Evolutionary conservation across 805 yeast genomes (phyloP), one percentile per base, ranked within the genome.

Genomic region (Ogataea neopini): DNA sequence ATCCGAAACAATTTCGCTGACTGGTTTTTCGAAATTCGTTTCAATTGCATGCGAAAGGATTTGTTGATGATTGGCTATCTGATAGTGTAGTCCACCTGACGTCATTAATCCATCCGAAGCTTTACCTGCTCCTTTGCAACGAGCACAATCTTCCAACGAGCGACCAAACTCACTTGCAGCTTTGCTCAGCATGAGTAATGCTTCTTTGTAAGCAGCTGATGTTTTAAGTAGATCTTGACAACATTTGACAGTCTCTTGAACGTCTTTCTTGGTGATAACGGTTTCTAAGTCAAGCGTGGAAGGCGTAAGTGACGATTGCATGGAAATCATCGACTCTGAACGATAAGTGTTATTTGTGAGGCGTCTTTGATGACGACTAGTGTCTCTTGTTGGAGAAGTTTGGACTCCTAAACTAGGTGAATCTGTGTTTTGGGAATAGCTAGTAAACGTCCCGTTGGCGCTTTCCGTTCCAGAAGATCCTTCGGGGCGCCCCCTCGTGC

Each of bases 51-150:
- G 70, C 13, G 88, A 76, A 54, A 89, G 71, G 11, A 89, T 79
- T 51, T 82, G 83, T 51, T 86, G 85, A 61, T 88, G 94, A 61
- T 87, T 88, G 0, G 92, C 82, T 15, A 87, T 76, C 36, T 89
- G 71, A 59, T 79, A 82, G 56, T 87, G 91, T 45, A 89, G 69
- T 0, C 96, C 96, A 35, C 89, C 84, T 2, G 91, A 86, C 41
- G 81, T 76, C 55, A 81, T 67, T 13, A 88, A 63, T 7, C 88
- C 88, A 53, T 84, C 85, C 2, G 83, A 76, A 1, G 80, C 72
- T 19, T 66, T 65, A 13, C 80, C 82, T 15, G 83, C 76, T 11
- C 88, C 88, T 60, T 81, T 81, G 52, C 81, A 73, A 43, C 77
- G 70, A 0, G 89, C 82, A 49, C 81, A 72, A 36, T 72, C 74